Base-by-base conservation (phyloP, 164 flowering plant species). In the Taxillus chinensis region DNA sequence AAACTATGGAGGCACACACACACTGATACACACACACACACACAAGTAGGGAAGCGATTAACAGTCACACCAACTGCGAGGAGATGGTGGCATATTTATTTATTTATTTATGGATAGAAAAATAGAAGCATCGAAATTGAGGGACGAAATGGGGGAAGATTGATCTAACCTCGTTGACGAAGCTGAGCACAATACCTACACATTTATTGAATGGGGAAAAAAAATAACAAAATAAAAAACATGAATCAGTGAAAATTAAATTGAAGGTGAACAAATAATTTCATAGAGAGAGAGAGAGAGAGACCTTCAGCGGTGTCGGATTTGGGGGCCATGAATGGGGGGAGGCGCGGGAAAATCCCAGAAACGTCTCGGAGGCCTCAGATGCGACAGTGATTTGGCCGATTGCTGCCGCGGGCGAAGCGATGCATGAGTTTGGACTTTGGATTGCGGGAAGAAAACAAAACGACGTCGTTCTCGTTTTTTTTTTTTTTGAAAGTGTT, bases 161-260 rank as follows among this genome's bases (percentile, higher is more conserved):
- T 27, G 5, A 4, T 5, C 10, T 62, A 73, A 92, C 98, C 95
- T 92, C 95, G 61, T 86, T 92, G 14, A 92, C 85, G 82, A 74
- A 92, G 74, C 78, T 89, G 70, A 89, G 85, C 68, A 92, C 96
- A 63, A 92, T 86, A 40, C 80, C 92, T 87, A 86, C 62, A 68
- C 71, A 62, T 50, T 9, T 17, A 67, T 71, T 61, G 45, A 5
- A 12, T 49, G 39, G 42, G 5, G 38, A 49, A 52, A 41, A 68
- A 45, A 66, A 53, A 43, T 7, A 15, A 48, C 27, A n/a, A 38
- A 52, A 58, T 5, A 12, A 0, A 57, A 50, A 1, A 41, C 50
- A 5, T 14, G 41, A 17, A 14, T 41, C 39, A 51, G 38, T 37
- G 56, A 15, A 38, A 38, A n/a, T 55, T 7, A 8, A 55, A 55